A percentile compares a stretch with the other conserved stretches of the same genome.
Conservation (phyloP, 305 asterid species). For the Solanum hybrid region DNA sequence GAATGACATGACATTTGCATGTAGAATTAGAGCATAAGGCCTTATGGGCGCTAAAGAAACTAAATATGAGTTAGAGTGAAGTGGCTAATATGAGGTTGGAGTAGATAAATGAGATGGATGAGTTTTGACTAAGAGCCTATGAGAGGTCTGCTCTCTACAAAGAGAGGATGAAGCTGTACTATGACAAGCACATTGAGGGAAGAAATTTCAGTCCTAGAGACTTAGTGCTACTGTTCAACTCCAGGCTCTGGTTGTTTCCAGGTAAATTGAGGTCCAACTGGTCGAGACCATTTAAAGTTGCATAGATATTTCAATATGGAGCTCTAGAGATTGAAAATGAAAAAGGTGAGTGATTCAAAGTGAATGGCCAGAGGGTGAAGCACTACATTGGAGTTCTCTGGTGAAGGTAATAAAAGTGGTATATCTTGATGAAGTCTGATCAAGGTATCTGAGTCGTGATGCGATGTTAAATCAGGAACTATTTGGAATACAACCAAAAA, state of each 20-base stretch:
- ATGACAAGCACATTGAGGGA: neutral
- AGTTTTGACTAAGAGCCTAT: neutral
- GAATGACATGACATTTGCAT: neutral
- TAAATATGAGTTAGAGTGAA: neutral
- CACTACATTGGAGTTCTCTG: neutral
- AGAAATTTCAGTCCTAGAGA: neutral
- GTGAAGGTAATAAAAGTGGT: neutral
- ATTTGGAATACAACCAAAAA: neutral
- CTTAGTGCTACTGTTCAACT: neutral
- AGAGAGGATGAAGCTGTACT: neutral
- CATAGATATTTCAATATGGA: neutral
- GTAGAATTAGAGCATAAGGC: neutral
- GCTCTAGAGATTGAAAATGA: neutral
- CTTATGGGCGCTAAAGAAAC: neutral
- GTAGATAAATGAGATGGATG: neutral
- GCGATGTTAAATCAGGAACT: neutral
- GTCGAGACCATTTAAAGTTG: neutral
- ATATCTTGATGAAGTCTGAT: neutral
- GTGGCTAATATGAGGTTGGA: neutral
- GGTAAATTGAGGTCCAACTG: neutral
- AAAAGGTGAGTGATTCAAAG: neutral
- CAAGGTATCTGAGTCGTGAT: neutral
- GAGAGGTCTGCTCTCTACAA: neutral
- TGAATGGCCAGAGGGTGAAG: neutral
- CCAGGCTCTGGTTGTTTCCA: neutral